A percentile compares a stretch with the other conserved stretches of the same genome.
These are phyloP conservation scores for Pseudogymnoascus sp. DNA, from an alignment of 2,329 filamentous ascomycete genomes.

Conservation along the genomic window DNA sequence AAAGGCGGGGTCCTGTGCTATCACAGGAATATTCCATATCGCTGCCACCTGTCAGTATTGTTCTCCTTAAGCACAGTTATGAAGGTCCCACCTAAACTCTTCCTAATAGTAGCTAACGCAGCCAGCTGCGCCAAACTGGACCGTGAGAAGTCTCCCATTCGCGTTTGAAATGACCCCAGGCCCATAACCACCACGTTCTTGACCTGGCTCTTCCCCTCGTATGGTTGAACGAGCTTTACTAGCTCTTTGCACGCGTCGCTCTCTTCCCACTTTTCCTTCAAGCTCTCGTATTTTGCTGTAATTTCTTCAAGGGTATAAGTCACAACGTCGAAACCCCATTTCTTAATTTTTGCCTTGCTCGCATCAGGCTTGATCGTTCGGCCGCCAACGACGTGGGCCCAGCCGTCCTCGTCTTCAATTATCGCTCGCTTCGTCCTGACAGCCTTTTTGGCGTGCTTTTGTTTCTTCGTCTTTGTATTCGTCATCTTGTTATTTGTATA, in stretches of 20 bases:
- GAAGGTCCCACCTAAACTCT: constrained; percentile 16
- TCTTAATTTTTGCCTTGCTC: not conserved
- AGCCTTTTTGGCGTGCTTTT: constrained; percentile 10
- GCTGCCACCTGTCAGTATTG: not conserved
- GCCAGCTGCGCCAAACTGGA: constrained; percentile 26
- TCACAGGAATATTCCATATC: constrained; percentile 6
- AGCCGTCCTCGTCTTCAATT: constrained; percentile 27
- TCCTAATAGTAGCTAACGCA: constrained; percentile 23
- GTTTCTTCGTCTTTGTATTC: not conserved
- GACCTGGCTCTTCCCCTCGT: constrained; percentile 14
- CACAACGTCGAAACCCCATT: not conserved
- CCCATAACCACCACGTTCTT: constrained; percentile 26
- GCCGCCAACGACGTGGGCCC: constrained; percentile 27
- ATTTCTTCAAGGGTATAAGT: constrained; percentile 22
- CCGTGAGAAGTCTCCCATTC: constrained; percentile 24
- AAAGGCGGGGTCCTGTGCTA: constrained; percentile 28
- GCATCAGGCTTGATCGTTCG: not conserved
- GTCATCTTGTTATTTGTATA: not conserved
- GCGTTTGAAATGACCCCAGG: constrained; percentile 26
- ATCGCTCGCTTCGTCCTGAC: constrained; percentile 25
- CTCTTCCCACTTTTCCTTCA: constrained; percentile 23
- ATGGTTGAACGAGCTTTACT: not conserved
- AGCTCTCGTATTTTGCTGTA: constrained; percentile 20
- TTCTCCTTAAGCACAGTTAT: not conserved
- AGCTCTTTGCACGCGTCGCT: constrained; percentile 18